Base-by-base conservation (phyloP, 148 eudicot species). In the Vaccinium macrocarpon region DNA sequence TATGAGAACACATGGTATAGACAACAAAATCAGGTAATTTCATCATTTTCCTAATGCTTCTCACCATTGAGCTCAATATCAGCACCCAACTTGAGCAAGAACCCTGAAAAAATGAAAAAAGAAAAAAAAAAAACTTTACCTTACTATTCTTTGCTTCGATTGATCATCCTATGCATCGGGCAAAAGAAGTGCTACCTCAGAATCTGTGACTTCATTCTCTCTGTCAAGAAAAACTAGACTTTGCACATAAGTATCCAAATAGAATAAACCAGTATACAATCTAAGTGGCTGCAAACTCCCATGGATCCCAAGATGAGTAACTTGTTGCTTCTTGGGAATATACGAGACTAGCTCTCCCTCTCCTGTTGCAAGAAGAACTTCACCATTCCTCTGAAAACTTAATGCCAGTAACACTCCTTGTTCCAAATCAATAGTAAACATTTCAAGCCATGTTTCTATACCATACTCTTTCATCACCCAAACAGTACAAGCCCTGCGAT, bases 381-480 rank as follows among this genome's bases (percentile, higher is more conserved):
- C 84, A 46, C 78, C 84, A 73, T 50, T 81, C 75, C 75, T 59
- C 68, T 42, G 64, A 55, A 85, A 85, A 12, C 87, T 72, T 42
- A 81, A 52, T 49, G 64, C 49, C 81, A 25, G 6, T 10, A 55
- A 74, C 35, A 57, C 13, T 23, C 38, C 57, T 49, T n/a, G 75
- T 23, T 35, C 62, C 61, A 85, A n/a, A 72, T 81, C 75, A 85
- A 85, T 38, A 14, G 53, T 75, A 51, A 35, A 85, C 21, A 72
- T 25, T 61, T 61, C 52, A 50, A 15, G 12, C 87, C 87, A 85
- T 18, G 87, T 72, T 27, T 35, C 81, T 15, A 55, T 64, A 75
- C 84, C 62, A 18, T 87, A 87, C 59, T 84, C 83, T 71, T 82
- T 78, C 87, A 82, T 70, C 49, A 84, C 82, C 84, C 89, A 87